These are phyloP conservation scores for Hyparrhenia diplandra DNA, from an alignment of 176 grass and related monocot genomes.

Conservation along the genomic window DNA sequence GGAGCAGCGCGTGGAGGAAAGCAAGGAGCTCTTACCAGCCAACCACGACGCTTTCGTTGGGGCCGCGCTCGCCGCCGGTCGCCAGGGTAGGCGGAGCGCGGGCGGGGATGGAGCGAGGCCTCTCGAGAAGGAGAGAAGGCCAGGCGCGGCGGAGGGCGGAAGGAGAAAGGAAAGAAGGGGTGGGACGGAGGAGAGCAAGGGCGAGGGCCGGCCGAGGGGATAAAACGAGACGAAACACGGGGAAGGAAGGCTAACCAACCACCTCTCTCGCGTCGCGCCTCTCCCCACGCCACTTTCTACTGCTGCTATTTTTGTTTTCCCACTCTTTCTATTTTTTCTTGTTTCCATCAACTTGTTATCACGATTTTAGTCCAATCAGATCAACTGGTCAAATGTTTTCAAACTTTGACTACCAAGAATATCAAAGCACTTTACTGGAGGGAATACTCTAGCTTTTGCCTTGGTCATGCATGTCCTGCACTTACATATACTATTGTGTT, in stretches of 20 bases:
- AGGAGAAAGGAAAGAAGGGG: neutral
- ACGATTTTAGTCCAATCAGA: neutral
- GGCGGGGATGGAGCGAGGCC: constrained; percentile 4
- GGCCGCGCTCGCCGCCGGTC: constrained; percentile 15
- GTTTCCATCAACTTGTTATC: neutral
- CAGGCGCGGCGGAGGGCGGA: neutral
- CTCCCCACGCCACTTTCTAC: constrained; percentile 3
- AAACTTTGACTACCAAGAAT: too few species aligned
- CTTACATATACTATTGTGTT: too few species aligned
- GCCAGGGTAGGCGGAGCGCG: constrained; percentile 16
- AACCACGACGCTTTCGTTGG: constrained; percentile 4
- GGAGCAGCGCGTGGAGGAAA: neutral
- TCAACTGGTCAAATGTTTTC: neutral
- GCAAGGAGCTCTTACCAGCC: constrained; percentile 15
- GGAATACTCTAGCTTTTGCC: too few species aligned
- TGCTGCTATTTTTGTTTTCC: neutral
- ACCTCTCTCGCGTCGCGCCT: neutral
- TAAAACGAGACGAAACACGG: constrained; percentile 25
- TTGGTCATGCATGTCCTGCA: too few species aligned
- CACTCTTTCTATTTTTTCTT: neutral
- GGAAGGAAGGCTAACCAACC: constrained; percentile 17
- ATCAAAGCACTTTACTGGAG: too few species aligned
- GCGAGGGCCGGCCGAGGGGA: neutral
- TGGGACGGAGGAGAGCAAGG: neutral
- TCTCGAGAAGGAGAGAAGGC: neutral